Base-by-base conservation (phyloP, 2,329 filamentous ascomycete species). In the Pseudogymnoascus sp. region DNA sequence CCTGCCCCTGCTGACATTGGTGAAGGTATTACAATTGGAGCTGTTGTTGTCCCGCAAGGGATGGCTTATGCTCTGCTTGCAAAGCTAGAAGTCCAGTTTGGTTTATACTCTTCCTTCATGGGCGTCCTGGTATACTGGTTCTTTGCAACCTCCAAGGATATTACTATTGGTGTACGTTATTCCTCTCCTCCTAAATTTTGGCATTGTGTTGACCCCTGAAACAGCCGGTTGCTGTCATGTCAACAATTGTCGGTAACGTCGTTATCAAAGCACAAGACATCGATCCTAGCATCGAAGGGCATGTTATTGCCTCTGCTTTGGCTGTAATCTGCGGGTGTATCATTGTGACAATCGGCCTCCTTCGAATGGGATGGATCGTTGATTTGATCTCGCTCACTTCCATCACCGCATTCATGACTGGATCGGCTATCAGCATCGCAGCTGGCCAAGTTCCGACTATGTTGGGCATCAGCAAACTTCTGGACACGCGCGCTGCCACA, bases 101-200 rank as follows among this genome's bases (percentile, higher is more conserved):
- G 93, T 61, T 83, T 98, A 0, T 96, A 96, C 76, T 95, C 93
- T 0, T 97, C 93, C 0, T 98, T 99, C 73, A 95, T 97, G 83
- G 95, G 93, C 60, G 93, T 96, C 14, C 75, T 96, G 66, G 82
- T 96, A 65, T 99, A 99, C 77, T 98, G 93, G 93, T 89, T 97
- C 73, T 98, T 98, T 72, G 95, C 93, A 35, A 99, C 95, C 0
- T 97, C 93, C 12, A 99, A 98, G 74, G 93, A 99, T 75, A 98
- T 99, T 72, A 97, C 93, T 8, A 98, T 98, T 63, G 93, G 93
- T 14, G 89, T 90, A 81, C 77, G 87, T 83, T 1, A 60, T 67
- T 33, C 3, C 22, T 3, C 31, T 22, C 43, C 50, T 28, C 43
- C 11, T 31, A 19, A 53, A 60, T 12, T 38, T 41, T 46, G 46